Base-by-base conservation (phyloP, 148 eudicot species). In the Dianthus caryophyllus region DNA sequence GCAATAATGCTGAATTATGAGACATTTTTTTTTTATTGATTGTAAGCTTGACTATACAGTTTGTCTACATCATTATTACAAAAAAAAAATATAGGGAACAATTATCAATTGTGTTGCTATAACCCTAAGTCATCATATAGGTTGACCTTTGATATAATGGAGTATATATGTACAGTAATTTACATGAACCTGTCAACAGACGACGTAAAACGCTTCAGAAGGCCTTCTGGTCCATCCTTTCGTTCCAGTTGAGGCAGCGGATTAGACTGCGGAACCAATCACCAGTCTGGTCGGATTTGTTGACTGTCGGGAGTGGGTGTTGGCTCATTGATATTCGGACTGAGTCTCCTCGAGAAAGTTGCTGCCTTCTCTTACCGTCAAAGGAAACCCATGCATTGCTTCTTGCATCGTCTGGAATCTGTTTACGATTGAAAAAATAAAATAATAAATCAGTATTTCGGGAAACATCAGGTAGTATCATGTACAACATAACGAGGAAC, bases 331-430 rank as follows among this genome's bases (percentile, higher is more conserved):
- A 84, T 79, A 95, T 90, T 67, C 88, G 72, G 21, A 95, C 84
- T 0, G 99, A 95, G 68, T 95, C 93, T 62, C 97, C 97, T 79
- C 97, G 77, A 0, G 97, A 95, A 61, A 95, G 92, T 67, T 95
- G 99, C 71, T 95, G 99, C 81, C 99, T 88, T 81, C 99, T 90
- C 80, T 95, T 95, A 44, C 99, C 99, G 62, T 95, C 99, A 69
- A 95, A 95, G 5, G 99, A 95, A 36, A 95, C 99, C 99, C 99
- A 95, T 44, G 99, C 99, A 26, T 88, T 95, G 81, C 99, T 95
- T 77, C 99, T 79, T 74, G 99, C 97, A 78, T 95, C 96, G 26
- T 84, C 88, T 4, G 99, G 99, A 46, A 95, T 88, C 99, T 95
- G 78, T 15, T 22, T 58, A 26, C 0, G 49, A 50, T 0, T n/a